Evolutionary conservation across 805 yeast genomes (phyloP), one percentile per base, ranked within the genome.

Genomic region (Scheffersomyces lignosus): DNA sequence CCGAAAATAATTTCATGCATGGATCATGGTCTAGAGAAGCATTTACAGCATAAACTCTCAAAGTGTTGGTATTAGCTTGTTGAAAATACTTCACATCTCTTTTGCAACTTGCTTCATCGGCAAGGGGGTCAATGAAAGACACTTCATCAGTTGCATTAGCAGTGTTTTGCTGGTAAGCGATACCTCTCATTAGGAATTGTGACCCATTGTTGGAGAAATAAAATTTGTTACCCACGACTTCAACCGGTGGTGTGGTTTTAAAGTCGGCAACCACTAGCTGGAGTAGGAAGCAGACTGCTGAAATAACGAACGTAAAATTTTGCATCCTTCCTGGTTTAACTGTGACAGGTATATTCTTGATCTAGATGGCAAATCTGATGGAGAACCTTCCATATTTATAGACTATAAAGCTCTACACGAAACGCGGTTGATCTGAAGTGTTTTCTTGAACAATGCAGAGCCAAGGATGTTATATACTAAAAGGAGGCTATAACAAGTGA

Each of bases 131-230:
- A 39, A 69, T 72, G 51, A 80, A 81, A 20, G 75, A 44, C 5
- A 61, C 47, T 43, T 67, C 70, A 22, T 58, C 55, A 12, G 79
- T 71, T 28, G 69, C 43, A 48, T 74, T 74, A 30, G 75, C 70
- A 25, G 81, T 73, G 58, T 83, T 81, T 47, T 78, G 80, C 68
- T 84, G 95, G 65, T 85, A 85, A 34, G 93, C 93, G 45, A 85
- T 69, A 70, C 93, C 95, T 55, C 71, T 80, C 53, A 85, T 77
- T 62, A 74, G 82, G 57, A 85, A 85, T 59, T 83, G 90, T 37
- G 88, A 77, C 34, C 90, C 91, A 54, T 84, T 84, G 64, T 81
- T 81, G 41, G 85, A 69, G 65, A 66, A 85, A 72, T 75, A 85
- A 56, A 85, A 84, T 62, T 84, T 83, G 75, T 82, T 83, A 44